These are phyloP conservation scores for Alternaria incomplexa DNA, from an alignment of 2,329 filamentous ascomycete species.

Conservation along the genomic window DNA sequence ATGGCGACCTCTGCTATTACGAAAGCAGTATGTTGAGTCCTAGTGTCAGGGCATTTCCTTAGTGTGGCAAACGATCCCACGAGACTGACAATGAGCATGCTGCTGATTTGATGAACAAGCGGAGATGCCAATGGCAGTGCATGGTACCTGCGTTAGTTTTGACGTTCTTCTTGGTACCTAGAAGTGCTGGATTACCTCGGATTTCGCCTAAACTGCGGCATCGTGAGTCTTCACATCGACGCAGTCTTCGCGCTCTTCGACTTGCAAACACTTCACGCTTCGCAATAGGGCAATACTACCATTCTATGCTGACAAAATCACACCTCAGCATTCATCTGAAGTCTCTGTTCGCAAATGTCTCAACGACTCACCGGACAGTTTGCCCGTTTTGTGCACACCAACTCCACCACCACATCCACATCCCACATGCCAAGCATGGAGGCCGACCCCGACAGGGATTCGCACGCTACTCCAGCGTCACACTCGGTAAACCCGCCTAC, in stretches of 20 bases:
- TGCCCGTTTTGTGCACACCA: neutral
- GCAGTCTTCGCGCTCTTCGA: neutral
- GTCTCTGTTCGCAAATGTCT: neutral
- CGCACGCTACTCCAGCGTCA: slow-evolving; percentile 7
- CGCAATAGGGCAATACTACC: too few species aligned
- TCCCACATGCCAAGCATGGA: slow-evolving; percentile 4
- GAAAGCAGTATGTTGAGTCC: neutral
- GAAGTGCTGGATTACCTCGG: neutral
- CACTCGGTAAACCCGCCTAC: neutral
- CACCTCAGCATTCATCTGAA: neutral
- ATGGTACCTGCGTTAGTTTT: slow-evolving; percentile 10
- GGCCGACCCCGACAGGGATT: slow-evolving; percentile 4
- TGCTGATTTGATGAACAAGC: neutral
- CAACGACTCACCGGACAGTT: neutral
- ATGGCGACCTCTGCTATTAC: neutral
- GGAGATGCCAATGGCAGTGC: neutral
- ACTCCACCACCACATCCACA: slow-evolving; percentile 5
- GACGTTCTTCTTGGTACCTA: neutral
- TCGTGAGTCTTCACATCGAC: neutral
- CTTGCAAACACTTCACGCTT: neutral
- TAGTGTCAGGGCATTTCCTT: neutral
- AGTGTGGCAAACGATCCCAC: neutral
- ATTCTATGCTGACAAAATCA: neutral
- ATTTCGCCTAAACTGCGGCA: neutral
- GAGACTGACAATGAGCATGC: neutral